Percentiles rank a stretch among this genome's conserved stretches.
Conservation (phyloP, 139 green algal species). For the Yamagishiella unicocca region DNA sequence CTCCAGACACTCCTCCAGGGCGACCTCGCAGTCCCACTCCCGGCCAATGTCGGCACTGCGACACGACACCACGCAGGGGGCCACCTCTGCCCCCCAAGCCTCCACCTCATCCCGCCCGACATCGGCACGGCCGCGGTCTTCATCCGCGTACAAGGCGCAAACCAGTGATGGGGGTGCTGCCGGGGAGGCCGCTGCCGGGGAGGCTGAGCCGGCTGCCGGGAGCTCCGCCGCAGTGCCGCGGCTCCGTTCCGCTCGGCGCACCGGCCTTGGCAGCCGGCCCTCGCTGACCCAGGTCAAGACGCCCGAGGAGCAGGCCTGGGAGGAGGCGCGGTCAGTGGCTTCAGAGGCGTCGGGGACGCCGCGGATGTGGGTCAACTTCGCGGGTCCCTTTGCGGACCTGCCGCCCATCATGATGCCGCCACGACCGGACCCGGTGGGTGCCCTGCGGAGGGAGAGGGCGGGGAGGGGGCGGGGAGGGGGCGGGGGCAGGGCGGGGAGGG, state of each 20-base stretch:
- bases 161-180: neutral
- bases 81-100: neutral
- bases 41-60: slow-evolving; percentile 27
- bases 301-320: slow-evolving; percentile 51
- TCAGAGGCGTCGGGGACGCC: slow-evolving; percentile 50
- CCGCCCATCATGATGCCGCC: slow-evolving; percentile 64
- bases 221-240: neutral
- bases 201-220: neutral
- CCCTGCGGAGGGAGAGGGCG: neutral
- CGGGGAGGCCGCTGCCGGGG: neutral
- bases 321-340: slow-evolving; percentile 35
- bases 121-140: neutral
- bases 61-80: neutral
- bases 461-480: neutral
- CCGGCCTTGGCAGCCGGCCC: neutral
- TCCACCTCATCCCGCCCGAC: neutral
- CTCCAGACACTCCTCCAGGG: slow-evolving; percentile 10
- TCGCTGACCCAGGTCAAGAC: neutral
- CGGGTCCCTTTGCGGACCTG: slow-evolving; percentile 66
- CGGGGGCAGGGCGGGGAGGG: neutral
- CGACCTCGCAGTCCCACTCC: no score
- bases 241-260: neutral
- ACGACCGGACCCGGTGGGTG: slow-evolving; percentile 50
- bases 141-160: neutral
- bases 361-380: slow-evolving; percentile 67